Percentiles rank a stretch among this genome's conserved stretches.
phyloP scores from a whole-genome alignment of 2,329 filamentous ascomycete genomes.

The Hortaea werneckii region DNA sequence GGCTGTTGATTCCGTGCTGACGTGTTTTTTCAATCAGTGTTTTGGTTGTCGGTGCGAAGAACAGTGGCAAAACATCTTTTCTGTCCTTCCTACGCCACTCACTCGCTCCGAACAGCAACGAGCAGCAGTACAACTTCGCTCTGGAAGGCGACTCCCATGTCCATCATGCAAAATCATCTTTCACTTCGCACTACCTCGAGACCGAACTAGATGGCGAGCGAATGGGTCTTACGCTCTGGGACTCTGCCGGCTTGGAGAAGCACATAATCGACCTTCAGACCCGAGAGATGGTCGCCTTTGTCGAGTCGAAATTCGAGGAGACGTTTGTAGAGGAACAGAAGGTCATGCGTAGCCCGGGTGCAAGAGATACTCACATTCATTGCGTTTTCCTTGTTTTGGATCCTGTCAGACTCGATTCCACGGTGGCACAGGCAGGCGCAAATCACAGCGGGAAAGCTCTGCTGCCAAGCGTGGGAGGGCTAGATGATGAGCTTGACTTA shows the following conservation, averaged over 20 bases:
- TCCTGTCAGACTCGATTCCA: conserved; percentile 73
- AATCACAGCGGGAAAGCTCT: conserved; percentile 26
- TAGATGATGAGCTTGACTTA: conserved; percentile 83
- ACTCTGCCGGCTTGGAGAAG: conserved; percentile 90
- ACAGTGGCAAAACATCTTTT: conserved; percentile 91
- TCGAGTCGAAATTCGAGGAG: conserved; percentile 97
- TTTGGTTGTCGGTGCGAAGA: conserved; percentile 77
- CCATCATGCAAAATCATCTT: conserved; percentile 37
- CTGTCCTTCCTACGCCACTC: conserved; percentile 88
- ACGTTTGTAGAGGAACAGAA: conserved; percentile 97
- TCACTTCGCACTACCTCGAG: conserved; percentile 82
- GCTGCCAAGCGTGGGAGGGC: conserved; percentile 49
- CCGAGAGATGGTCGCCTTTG: conserved; percentile 78
- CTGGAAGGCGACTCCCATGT: conserved; percentile 8
- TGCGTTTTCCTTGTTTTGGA: conserved; percentile 89
- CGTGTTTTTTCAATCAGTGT: conserved; percentile 48
- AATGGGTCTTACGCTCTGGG: conserved; percentile 89
- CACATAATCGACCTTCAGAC: conserved; percentile 90
- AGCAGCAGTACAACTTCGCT: conserved; percentile 40
- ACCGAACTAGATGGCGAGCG: conserved; percentile 89
- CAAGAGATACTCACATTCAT: conserved; percentile 94
- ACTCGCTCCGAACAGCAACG: conserved; percentile 71
- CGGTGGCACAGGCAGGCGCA: conserved; percentile 28
- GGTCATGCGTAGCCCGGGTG: conserved; percentile 82
- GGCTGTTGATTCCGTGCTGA: background rate